Base-by-base conservation (phyloP, 306 rosid species). In the Geum urbanum region DNA sequence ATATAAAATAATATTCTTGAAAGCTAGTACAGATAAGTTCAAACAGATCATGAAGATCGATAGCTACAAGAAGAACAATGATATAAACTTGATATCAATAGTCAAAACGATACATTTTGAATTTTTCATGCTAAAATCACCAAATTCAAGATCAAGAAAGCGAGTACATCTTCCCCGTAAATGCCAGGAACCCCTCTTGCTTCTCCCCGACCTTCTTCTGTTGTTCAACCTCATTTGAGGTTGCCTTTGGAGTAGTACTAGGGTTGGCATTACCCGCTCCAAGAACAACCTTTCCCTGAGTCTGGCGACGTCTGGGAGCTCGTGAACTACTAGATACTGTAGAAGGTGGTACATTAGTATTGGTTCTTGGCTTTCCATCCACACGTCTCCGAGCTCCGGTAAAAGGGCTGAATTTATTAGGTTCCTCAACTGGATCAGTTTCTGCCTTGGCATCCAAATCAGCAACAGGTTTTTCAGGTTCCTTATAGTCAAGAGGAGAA, bases 121-220 rank as follows among this genome's bases (percentile, higher is more conserved):
- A n/a, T n/a, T n/a, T n/a, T n/a, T n/a, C n/a, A n/a, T n/a, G n/a
- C n/a, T n/a, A n/a, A n/a, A n/a, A n/a, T n/a, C n/a, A n/a, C n/a
- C n/a, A n/a, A n/a, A n/a, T n/a, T n/a, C n/a, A n/a, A 54, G 3
- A 32, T 57, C 41, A 27, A 59, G 45, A 39, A 9, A 70, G 62
- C 7, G 24, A 52, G 35, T 63, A 53, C 35, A 50, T 62, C 24
- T 76, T 76, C 20, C 75, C 75, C 2, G 49, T 62, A 51, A 76
- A 76, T 3, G 71, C 40, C 19, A 51, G 49, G 51, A 70, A 53
- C 10, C 40, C 37, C 37, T 53, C 64, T n/a, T 63, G 48, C 37
- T 37, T 61, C 35, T 53, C 57, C 3, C 56, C 18, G 45, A 16
- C 1, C 37, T 18, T 1, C 13, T 61, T 40, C 49, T 3, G 22